phyloP scores from a whole-genome alignment of 768 basidiomycete genomes.

The Suillus cothurnatus region DNA sequence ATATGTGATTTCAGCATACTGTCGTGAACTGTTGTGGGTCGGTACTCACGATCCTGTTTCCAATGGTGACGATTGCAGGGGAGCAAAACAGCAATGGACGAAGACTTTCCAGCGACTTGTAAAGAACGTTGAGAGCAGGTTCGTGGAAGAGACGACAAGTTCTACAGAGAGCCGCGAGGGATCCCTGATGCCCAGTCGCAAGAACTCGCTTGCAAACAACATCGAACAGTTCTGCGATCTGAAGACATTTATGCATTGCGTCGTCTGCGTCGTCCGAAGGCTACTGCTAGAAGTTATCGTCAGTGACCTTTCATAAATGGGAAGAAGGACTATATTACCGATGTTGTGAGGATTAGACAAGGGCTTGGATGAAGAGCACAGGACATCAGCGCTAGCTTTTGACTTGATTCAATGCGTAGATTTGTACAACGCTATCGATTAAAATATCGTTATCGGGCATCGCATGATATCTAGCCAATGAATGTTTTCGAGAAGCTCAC shows the following conservation, averaged over 20 bases:
- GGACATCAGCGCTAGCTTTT: background rate
- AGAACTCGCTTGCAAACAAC: background rate
- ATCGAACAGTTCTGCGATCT: constrained; percentile 1
- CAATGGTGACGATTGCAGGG: background rate
- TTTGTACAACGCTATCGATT: background rate
- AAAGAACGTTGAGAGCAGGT: constrained; percentile 2
- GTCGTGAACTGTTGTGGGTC: background rate
- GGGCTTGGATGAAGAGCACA: background rate
- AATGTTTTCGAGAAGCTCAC: background rate
- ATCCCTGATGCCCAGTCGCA: background rate
- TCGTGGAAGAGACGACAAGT: constrained; percentile 6
- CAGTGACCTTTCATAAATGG: background rate
- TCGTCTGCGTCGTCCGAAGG: background rate
- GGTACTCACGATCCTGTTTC: background rate
- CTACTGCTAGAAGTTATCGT: background rate
- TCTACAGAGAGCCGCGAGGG: constrained; percentile 5
- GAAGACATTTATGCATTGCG: constrained; percentile 4
- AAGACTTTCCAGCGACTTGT: constrained; percentile 3
- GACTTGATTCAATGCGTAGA: background rate
- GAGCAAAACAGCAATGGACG: background rate
- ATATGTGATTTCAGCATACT: background rate
- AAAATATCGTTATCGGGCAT: background rate
- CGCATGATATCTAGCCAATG: background rate
- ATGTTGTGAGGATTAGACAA: background rate
- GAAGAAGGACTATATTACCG: background rate